Conservation (phyloP, 2,329 filamentous ascomycete species). For the Colletotrichum melonis region DNA sequence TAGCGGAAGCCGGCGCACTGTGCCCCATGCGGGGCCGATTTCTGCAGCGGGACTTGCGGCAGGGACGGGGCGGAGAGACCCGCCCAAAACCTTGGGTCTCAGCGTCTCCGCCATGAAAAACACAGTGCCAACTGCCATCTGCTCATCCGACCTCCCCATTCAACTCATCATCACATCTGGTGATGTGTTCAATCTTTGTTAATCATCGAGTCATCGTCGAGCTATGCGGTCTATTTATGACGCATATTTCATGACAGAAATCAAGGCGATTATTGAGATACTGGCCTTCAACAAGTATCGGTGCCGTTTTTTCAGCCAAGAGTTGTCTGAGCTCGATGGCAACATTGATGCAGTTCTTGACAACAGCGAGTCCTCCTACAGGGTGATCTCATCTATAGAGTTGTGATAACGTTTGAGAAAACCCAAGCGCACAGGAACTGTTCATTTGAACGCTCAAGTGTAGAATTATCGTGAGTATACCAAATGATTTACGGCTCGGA, state of each 20-base stretch:
- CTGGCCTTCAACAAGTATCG: too few relatives aligned
- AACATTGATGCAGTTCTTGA: too few relatives aligned
- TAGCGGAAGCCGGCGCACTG: not conserved
- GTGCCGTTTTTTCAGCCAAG: too few relatives aligned
- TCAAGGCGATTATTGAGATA: too few relatives aligned
- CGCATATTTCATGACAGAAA: accelerated
- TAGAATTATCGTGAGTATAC: too few relatives aligned
- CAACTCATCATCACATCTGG: not conserved
- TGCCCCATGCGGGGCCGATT: not conserved
- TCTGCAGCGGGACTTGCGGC: not conserved
- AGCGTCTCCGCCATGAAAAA: not conserved
- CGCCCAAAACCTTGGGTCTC: not conserved
- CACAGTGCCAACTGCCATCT: not conserved
- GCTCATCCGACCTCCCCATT: not conserved
- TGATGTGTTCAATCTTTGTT: not conserved
- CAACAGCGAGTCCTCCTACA: too few relatives aligned
- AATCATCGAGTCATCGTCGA: not conserved
- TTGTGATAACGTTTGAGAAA: too few relatives aligned
- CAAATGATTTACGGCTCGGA: too few relatives aligned
- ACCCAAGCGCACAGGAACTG: too few relatives aligned
- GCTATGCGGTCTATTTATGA: accelerated
- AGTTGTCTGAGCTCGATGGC: too few relatives aligned
- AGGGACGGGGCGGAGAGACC: not conserved
- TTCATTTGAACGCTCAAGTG: too few relatives aligned
- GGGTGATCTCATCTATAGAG: too few relatives aligned